These are phyloP conservation scores for Hymenoscyphus albidus DNA, from an alignment of 2,329 filamentous ascomycete species.

Conservation along the genomic window DNA sequence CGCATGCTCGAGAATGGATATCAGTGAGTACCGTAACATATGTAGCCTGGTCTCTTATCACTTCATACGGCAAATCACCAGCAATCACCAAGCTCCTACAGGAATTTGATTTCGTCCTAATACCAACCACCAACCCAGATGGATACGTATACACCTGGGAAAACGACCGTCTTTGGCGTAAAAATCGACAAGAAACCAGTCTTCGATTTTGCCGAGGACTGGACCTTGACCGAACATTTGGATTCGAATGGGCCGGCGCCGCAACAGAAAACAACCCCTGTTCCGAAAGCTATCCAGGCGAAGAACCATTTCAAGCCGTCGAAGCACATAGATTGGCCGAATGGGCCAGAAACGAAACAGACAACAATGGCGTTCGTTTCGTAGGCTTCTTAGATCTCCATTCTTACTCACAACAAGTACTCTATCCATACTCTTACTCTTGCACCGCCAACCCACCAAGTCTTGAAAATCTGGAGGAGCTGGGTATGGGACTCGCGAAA, in stretches of 20 bases:
- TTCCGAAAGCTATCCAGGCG: slow-evolving; percentile 84
- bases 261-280: slow-evolving; percentile 72
- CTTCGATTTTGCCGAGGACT: slow-evolving; percentile 81
- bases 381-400: slow-evolving; percentile 88
- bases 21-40: slow-evolving; percentile 88
- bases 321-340: slow-evolving; percentile 72
- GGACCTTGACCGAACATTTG: slow-evolving; percentile 84
- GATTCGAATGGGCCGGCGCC: slow-evolving; percentile 76
- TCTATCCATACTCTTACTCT: slow-evolving; percentile 88
- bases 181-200: slow-evolving; percentile 80
- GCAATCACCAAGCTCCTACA: slow-evolving; percentile 74
- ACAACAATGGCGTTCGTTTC: slow-evolving; percentile 67
- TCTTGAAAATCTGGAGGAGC: slow-evolving; percentile 85
- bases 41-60: slow-evolving; percentile 82
- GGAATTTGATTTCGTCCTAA: slow-evolving; percentile 80
- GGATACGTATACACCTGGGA: slow-evolving; percentile 95
- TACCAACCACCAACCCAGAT: slow-evolving; percentile 88
- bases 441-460: slow-evolving; percentile 76
- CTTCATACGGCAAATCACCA: slow-evolving; percentile 69
- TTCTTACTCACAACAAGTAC: slow-evolving; percentile 90
- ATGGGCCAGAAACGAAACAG: slow-evolving; percentile 79
- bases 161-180: slow-evolving; percentile 88
- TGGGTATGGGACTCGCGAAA: slow-evolving; percentile 83
- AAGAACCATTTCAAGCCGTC: slow-evolving; percentile 74
- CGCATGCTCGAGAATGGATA: slow-evolving; percentile 97